Percentiles rank a stretch among this genome's conserved stretches.
These are phyloP conservation scores for Porcisia deanei DNA, from an alignment of 208 protist species.

Conservation along the genomic window DNA sequence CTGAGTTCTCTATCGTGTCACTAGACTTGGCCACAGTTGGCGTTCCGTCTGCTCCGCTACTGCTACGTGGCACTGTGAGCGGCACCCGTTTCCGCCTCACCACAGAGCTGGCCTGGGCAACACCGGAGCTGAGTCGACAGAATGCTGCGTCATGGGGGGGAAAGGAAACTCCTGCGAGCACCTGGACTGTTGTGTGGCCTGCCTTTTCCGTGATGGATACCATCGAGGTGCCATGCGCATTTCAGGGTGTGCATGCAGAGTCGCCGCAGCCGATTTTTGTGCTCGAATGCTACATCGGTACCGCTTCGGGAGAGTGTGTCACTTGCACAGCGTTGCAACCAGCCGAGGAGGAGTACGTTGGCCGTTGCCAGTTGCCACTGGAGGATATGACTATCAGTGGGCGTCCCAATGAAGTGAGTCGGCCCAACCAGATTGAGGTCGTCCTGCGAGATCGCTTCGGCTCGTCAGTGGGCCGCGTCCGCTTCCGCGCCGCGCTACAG, in stretches of 20 bases:
- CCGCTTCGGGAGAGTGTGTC: not conserved
- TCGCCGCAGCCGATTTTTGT: constrained; percentile 1
- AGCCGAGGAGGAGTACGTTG: constrained; percentile 1
- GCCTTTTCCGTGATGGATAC: not conserved
- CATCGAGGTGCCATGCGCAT: not conserved
- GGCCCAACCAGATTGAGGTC: not conserved
- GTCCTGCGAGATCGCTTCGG: constrained; percentile 12
- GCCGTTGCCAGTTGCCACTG: constrained; percentile 6
- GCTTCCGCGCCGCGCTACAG: constrained; percentile 6
- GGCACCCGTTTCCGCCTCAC: not conserved
- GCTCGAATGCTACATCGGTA: constrained; percentile 14
- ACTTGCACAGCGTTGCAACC: not conserved
- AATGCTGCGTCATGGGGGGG: not conserved
- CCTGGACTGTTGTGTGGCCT: constrained; percentile 11
- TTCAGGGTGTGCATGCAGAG: not conserved
- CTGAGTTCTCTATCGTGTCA: not conserved
- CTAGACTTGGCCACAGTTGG: not conserved
- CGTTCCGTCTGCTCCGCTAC: not conserved
- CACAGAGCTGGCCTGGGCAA: constrained; percentile 13
- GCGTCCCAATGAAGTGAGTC: not conserved
- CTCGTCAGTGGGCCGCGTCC: not conserved
- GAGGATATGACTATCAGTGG: constrained; percentile 1
- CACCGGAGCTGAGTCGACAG: not conserved
- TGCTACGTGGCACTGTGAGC: constrained; percentile 13
- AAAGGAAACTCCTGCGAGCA: not conserved